Evolutionary conservation across 768 basidiomycete genomes (phyloP).

Genomic region (Postia placenta): DNA sequence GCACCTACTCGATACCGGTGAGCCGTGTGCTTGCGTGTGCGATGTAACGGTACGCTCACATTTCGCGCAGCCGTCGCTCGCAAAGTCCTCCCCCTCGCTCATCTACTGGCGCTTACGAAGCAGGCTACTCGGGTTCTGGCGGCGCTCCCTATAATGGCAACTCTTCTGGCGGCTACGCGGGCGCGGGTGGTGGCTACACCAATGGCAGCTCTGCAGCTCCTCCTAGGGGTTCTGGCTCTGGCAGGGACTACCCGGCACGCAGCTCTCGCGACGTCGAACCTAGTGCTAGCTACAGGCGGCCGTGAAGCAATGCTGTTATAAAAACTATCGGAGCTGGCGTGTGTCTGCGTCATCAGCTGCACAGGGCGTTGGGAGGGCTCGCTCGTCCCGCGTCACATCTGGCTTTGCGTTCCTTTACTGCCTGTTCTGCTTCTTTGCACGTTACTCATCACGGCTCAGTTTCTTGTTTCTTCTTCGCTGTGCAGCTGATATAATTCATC

Average conservation of each 20-base stretch:
- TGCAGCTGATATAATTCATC: no score
- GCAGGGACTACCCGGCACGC: constrained; percentile 34
- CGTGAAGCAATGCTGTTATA: constrained; percentile 4
- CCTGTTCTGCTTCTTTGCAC: no score
- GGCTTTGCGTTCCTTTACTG: no score
- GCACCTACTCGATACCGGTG: constrained; percentile 32
- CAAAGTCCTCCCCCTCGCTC: constrained; percentile 58
- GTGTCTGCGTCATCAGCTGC: not conserved
- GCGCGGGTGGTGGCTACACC: constrained; percentile 45
- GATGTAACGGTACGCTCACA: constrained; percentile 2
- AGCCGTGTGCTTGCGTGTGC: not conserved
- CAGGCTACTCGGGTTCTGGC: constrained; percentile 32
- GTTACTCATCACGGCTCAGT: no score
- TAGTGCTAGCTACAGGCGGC: constrained; percentile 23
- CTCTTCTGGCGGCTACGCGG: constrained; percentile 30
- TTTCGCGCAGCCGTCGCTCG: constrained; percentile 54
- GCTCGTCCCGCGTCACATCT: no score
- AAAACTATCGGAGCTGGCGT: not conserved
- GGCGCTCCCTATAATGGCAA: constrained; percentile 18
- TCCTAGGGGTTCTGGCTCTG: constrained; percentile 24
- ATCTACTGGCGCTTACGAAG: constrained; percentile 41
- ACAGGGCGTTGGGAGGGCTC: no score
- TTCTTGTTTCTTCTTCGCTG: no score
- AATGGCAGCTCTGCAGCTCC: constrained; percentile 22
- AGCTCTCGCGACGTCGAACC: constrained; percentile 28